Base-by-base conservation (phyloP, 345 rosid species). In the Geranium brycei region DNA sequence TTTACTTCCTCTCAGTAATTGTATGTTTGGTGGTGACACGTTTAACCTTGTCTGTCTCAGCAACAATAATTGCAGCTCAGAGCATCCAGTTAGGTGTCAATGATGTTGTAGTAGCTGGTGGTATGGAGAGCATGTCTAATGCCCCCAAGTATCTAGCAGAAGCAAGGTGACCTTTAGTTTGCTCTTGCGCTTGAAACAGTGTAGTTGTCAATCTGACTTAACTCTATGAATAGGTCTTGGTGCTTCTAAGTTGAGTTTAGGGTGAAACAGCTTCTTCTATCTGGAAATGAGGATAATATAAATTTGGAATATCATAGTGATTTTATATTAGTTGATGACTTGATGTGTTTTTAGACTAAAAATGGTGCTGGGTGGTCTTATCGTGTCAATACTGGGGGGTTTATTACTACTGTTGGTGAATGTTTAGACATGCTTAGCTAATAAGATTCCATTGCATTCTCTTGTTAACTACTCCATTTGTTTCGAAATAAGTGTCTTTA, bases 101-200 rank as follows among this genome's bases (percentile, higher is more conserved):
- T 74, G 88, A 90, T 73, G 73, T 88, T 76, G 97, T 88, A 62
- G 88, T 93, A 59, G 85, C 97, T 68, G 99, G 96, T 60, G 99
- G 99, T 69, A 93, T 88, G 96, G 97, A 93, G 71, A 90, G 95
- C 80, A 93, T 93, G 97, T 90, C 99, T 11, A 90, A 88, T 72
- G 95, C 77, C 8, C 99, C 97, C 10, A 93, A 93, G 75, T 93
- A 93, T 72, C 73, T 90, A 63, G 82, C 91, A 51, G 87, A 81
- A 75, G 87, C 99, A 62, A 88, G 97, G 99, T 93, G 53, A 47
- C 11, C 53, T 47, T 47, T 47, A 10, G 7, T 10, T 47, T 47
- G 53, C 13, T 11, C 15, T 8, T 11, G 53, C 10, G 53, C 53
- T 47, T 47, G 11, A 35, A 32, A 35, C 41, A 35, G 41, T 35